These are phyloP conservation scores for Pythium brassicae DNA, from an alignment of 352 stramenopile genomes.

Conservation along the genomic window DNA sequence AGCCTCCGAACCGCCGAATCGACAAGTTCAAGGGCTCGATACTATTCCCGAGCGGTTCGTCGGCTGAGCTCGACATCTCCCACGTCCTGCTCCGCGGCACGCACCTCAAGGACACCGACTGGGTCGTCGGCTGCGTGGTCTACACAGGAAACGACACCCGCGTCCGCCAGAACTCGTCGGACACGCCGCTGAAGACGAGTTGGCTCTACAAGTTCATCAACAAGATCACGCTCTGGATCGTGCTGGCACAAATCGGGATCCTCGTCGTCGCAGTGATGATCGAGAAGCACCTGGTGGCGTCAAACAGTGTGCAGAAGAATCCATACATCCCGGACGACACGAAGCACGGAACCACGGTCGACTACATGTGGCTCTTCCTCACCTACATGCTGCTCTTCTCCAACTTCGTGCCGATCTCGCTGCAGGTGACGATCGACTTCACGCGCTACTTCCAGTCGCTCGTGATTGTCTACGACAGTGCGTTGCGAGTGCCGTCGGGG, in stretches of 20 bases:
- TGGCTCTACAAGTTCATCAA: slow-evolving; percentile 80
- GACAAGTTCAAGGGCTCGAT: slow-evolving; percentile 83
- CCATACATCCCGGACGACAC: slow-evolving; percentile 40
- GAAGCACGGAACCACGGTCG: slow-evolving; percentile 24
- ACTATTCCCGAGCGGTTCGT: slow-evolving; percentile 10
- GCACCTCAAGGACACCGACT: slow-evolving; percentile 67
- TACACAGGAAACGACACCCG: slow-evolving; percentile 88
- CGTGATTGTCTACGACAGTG: slow-evolving; percentile 63
- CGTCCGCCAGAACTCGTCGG: slow-evolving; percentile 76
- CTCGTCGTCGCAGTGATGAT: slow-evolving; percentile 42
- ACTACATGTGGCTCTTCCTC: slow-evolving; percentile 54
- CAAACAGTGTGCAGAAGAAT: slow-evolving; percentile 25
- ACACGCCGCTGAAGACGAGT: slow-evolving; percentile 70
- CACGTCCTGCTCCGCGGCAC: slow-evolving; percentile 74
- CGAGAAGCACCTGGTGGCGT: slow-evolving; percentile 30
- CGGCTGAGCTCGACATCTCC: slow-evolving; percentile 47
- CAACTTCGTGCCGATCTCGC: slow-evolving; percentile 91
- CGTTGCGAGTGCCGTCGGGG: slow-evolving; percentile 45
- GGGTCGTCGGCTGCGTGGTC: slow-evolving; percentile 66
- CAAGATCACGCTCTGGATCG: slow-evolving; percentile 72
- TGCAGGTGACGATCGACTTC: slow-evolving; percentile 89
- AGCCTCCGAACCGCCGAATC: slow-evolving; percentile 52
- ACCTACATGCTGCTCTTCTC: slow-evolving; percentile 91
- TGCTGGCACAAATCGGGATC: slow-evolving; percentile 60
- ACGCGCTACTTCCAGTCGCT: slow-evolving; percentile 78